Conservation (phyloP, 768 basidiomycete species). For the Pilatotrama ljubarskyi region DNA sequence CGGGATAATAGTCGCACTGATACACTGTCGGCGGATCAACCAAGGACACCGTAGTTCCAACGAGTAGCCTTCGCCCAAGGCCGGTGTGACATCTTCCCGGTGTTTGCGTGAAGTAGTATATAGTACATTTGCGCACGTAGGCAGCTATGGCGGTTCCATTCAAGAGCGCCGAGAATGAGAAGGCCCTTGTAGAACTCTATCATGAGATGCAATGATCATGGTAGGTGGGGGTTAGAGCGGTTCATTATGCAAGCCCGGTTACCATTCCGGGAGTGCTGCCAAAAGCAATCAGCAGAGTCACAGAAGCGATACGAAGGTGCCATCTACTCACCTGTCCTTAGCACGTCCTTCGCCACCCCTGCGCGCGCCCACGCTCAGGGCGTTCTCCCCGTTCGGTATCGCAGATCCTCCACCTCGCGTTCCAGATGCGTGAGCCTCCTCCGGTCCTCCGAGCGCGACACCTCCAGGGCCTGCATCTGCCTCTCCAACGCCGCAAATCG, state of each 20-base stretch:
- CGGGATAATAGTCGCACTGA: background rate
- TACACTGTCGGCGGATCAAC: background rate
- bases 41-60: no score
- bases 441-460: conserved; percentile 14
- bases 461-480: conserved; percentile 16
- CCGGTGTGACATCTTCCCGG: background rate
- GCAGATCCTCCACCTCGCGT: conserved; percentile 23
- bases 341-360: background rate
- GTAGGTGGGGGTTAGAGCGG: background rate
- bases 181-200: background rate
- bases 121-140: background rate
- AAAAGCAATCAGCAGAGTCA: background rate
- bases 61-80: no score
- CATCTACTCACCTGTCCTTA: background rate
- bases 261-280: background rate
- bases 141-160: no score
- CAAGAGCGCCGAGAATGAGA: background rate
- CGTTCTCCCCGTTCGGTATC: conserved; percentile 5
- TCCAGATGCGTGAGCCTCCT: conserved; percentile 20
- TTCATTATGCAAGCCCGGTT: background rate
- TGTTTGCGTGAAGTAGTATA: background rate
- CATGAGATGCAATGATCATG: background rate
- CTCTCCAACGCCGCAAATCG: conserved; percentile 14
- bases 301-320: background rate
- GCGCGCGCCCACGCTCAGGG: background rate